A percentile compares a stretch with the other conserved stretches of the same genome.
Evolutionary conservation across 352 stramenopile species (phyloP).

Genomic region (Pythium coloratum): DNA sequence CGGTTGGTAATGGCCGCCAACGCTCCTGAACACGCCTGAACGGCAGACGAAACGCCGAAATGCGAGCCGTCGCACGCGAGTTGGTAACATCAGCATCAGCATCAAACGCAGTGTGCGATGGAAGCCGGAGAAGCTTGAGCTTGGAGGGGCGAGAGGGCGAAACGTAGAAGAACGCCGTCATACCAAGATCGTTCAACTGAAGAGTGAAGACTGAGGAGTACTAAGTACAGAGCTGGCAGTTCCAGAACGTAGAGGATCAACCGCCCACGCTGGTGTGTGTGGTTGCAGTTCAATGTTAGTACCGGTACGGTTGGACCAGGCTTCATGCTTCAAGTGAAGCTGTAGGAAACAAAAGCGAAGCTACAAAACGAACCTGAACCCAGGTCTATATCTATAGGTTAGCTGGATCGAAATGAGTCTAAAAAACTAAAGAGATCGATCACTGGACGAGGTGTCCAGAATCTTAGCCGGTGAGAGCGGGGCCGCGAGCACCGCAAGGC

Average conservation of each 20-base stretch:
- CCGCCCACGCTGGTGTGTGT: no score
- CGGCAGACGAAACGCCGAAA: conserved; percentile 1
- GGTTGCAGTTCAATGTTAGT: no score
- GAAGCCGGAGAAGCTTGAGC: not conserved
- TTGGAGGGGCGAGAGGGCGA: not conserved
- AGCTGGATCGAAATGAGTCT: not conserved
- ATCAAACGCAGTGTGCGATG: not conserved
- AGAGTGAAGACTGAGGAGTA: not conserved
- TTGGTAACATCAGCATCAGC: not conserved
- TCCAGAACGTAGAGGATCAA: not conserved
- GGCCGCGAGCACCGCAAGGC: not conserved
- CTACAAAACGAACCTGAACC: not conserved
- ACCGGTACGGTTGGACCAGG: no score
- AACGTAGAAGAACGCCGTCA: conserved; percentile 12
- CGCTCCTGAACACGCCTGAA: not conserved
- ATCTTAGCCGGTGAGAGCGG: not conserved
- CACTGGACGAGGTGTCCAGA: not conserved
- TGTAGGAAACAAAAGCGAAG: not conserved
- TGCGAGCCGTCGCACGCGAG: not conserved
- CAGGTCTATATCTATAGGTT: not conserved
- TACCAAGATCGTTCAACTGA: not conserved
- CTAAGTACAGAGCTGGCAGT: conserved; percentile 15
- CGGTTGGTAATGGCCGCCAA: not conserved
- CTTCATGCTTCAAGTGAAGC: not conserved
- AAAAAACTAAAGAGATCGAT: not conserved